phyloP scores from a whole-genome alignment of 208 protist genomes.

The Crithidia mellificae region DNA sequence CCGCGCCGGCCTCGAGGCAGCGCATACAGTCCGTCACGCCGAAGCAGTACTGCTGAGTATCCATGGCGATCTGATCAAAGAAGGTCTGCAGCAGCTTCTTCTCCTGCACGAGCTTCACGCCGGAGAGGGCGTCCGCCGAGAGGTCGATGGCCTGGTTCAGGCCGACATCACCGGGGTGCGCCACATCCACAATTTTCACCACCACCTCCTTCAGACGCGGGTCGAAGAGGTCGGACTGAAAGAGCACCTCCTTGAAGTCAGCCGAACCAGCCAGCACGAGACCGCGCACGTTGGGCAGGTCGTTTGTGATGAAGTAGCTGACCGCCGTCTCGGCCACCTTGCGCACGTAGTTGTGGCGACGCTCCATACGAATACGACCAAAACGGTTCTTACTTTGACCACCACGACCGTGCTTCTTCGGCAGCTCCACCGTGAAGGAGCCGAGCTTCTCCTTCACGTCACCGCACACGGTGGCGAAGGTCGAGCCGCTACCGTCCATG shows the following conservation, averaged over 20 bases:
- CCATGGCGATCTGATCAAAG: constrained; percentile 98
- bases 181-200: constrained; percentile 99
- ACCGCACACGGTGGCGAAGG: constrained; percentile 98
- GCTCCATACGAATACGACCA: constrained; percentile 99
- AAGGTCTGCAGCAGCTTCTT: constrained; percentile 99
- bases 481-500: constrained; percentile 98
- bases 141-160: constrained; percentile 99
- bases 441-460: constrained; percentile 98
- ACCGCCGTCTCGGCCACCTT: constrained; percentile 98
- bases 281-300: constrained; percentile 98
- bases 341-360: constrained; percentile 99
- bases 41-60: constrained; percentile 99
- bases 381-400: constrained; percentile 99
- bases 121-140: constrained; percentile 92
- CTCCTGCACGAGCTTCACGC: constrained; percentile 99
- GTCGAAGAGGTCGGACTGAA: constrained; percentile 97
- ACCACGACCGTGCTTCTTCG: constrained; percentile 99
- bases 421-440: constrained; percentile 99
- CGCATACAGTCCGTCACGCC: constrained; percentile 97
- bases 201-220: constrained; percentile 97
- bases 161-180: constrained; percentile 99
- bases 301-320: constrained; percentile 98
- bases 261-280: constrained; percentile 99
- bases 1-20: constrained; percentile 97
- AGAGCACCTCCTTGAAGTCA: constrained; percentile 99